Evolutionary conservation across 805 yeast genomes (phyloP).

Genomic region (Cyberlindnera galapagoensis): DNA sequence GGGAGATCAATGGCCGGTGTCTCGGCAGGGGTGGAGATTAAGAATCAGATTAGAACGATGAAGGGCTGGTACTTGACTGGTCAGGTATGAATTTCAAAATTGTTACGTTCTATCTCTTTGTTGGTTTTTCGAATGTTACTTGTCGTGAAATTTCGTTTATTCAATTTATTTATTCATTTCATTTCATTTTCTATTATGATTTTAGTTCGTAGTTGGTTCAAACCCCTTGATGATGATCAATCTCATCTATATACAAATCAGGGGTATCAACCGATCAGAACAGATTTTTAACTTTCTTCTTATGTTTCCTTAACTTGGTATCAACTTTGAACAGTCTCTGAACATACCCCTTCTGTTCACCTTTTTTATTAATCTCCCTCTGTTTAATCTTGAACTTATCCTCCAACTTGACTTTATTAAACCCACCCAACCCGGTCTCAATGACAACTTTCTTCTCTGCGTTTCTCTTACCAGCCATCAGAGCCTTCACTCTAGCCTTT

Average conservation of each 20-base stretch:
- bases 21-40: slow-evolving; percentile 19
- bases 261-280: too few relatives aligned
- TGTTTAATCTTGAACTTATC: not conserved
- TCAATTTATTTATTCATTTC: too few relatives aligned
- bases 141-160: too few relatives aligned
- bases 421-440: not conserved
- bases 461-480: slow-evolving; percentile 5
- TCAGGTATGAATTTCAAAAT: slow-evolving; percentile 25
- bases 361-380: not conserved
- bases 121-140: too few relatives aligned
- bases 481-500: slow-evolving; percentile 31
- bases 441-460: slow-evolving; percentile 2
- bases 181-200: too few relatives aligned
- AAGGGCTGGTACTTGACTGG: slow-evolving; percentile 37
- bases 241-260: too few relatives aligned
- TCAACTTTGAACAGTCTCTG: slow-evolving; percentile 11
- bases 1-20: slow-evolving; percentile 19
- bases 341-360: slow-evolving; percentile 6
- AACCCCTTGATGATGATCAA: too few relatives aligned
- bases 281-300: slow-evolving; percentile 6
- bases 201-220: too few relatives aligned
- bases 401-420: not conserved
- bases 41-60: slow-evolving; percentile 28
- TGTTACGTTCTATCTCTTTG: too few relatives aligned
- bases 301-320: too few relatives aligned